Evolutionary conservation across 2,329 filamentous ascomycete species (phyloP), one percentile per base, ranked within the genome.

Genomic region (Apiospora malaysiana): DNA sequence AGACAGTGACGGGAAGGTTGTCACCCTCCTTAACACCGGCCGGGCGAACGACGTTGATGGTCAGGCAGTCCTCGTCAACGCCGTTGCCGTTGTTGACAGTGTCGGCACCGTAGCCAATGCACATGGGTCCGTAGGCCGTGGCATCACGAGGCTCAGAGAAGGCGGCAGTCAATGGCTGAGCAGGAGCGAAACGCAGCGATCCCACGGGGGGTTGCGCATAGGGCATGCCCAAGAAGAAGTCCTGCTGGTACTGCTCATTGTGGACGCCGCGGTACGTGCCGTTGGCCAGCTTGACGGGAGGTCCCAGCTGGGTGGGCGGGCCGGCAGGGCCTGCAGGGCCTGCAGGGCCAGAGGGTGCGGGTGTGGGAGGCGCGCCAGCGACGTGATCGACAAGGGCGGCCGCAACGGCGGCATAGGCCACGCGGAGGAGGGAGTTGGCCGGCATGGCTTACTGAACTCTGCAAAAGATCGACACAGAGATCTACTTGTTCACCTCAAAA

Each of bases 11-110:
- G 0, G 89, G 89, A 2, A 92, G 81, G 21, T 81, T 83, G 40
- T 80, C 80, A 25, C 77, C 76, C 67, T 78, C 72, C 65, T 83
- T 78, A 7, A 83, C 81, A 7, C 84, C 71, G 8, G 75, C 79
- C 0, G 89, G 88, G 4, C 89, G 84, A 37, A 92, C 81, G 9
- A 92, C 83, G 74, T 91, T 92, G 72, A 92, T 80, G 63, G 88
- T 89, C 4, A 92, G 82, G 72, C 90, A 92, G 75, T 91, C 87
- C 75, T 91, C 90, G 14, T 82, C 42, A 46, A 72, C 68, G 12
- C 9, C 14, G 67, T 66, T 69, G 42, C 45, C 70, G n/a, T 65
- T 56, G 32, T 65, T 71, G 2, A 47, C n/a, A 4, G 68, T 71
- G 49, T 70, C 72, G 67, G 78, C 75, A 14, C 86, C 86, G 69